Conservation (phyloP, 2,329 filamentous ascomycete genomes). For the Dissoconium aciculare region DNA sequence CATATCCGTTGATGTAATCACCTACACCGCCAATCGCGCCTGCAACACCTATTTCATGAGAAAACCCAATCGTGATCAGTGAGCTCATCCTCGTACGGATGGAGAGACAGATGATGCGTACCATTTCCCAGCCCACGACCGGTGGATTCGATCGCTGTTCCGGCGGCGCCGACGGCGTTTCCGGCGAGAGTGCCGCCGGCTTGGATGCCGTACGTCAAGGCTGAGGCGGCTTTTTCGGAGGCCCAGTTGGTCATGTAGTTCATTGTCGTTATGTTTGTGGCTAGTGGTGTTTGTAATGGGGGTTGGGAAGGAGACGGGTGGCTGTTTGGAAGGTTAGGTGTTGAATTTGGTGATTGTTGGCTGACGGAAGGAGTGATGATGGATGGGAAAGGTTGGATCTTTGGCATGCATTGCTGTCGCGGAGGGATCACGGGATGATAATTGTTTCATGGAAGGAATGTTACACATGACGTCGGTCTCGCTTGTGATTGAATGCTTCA, state of each 20-base stretch:
- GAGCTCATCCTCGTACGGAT: slow-evolving; percentile 2
- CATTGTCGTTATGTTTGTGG: no score
- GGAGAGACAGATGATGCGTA: slow-evolving; percentile 13
- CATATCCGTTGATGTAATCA: slow-evolving; percentile 23
- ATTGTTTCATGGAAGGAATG: no score
- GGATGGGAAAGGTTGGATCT: no score
- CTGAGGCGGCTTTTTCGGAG: slow-evolving; percentile 20
- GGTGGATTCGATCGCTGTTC: slow-evolving; percentile 20
- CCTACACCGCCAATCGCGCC: slow-evolving; percentile 22
- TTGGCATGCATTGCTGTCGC: no score
- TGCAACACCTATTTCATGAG: slow-evolving; percentile 19
- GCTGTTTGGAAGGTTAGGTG: no score
- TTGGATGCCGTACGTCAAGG: slow-evolving; percentile 22
- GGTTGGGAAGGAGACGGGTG: no score
- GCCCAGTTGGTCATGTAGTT: slow-evolving; percentile 20
- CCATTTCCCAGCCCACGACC: slow-evolving; percentile 23
- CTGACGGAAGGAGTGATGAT: no score
- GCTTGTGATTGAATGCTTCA: no score
- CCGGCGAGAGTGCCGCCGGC: slow-evolving; percentile 25
- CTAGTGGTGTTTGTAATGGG: no score
- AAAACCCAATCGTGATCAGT: slow-evolving; percentile 10
- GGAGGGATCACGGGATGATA: no score
- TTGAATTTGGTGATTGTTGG: no score
- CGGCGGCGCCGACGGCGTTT: slow-evolving; percentile 25
- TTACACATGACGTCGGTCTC: no score